Conservation (phyloP, 352 stramenopile genomes). For the Phytophthora ramorum region DNA sequence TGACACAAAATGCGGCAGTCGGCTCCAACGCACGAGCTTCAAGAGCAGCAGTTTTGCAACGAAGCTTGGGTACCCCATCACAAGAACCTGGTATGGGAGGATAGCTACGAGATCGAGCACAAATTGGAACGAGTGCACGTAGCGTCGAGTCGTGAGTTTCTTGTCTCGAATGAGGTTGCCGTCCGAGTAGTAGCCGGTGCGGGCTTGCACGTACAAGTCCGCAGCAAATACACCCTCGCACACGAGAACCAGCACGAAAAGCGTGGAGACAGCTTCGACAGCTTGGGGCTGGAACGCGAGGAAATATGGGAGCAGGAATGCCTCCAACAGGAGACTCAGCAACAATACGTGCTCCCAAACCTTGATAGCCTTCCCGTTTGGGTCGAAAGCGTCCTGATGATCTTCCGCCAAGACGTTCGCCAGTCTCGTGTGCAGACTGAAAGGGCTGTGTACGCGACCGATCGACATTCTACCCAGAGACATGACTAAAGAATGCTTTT, state of each 20-base stretch:
- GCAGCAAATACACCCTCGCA: conserved; percentile 64
- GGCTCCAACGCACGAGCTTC: conserved; percentile 49
- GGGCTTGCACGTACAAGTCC: conserved; percentile 64
- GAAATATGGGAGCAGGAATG: conserved; percentile 65
- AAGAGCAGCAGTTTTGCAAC: conserved; percentile 33
- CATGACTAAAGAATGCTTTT: conserved; percentile 1
- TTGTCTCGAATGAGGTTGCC: conserved; percentile 63
- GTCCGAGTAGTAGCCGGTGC: conserved; percentile 68
- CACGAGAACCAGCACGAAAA: conserved; percentile 33
- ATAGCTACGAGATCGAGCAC: conserved; percentile 61
- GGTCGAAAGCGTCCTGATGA: conserved; percentile 54
- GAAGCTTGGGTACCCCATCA: conserved; percentile 36
- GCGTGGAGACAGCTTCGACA: conserved; percentile 12
- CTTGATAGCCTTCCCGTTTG: conserved; percentile 46
- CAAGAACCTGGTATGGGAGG: conserved; percentile 21
- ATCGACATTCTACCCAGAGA: conserved; percentile 12
- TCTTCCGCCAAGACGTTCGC: conserved; percentile 23
- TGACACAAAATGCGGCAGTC: conserved; percentile 49
- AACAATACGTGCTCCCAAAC: conserved; percentile 69
- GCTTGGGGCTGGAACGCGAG: conserved; percentile 46
- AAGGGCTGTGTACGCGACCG: conserved; percentile 5
- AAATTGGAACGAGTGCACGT: conserved; percentile 62
- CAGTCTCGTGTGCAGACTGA: conserved; percentile 13
- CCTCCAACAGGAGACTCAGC: conserved; percentile 53
- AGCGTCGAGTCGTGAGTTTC: conserved; percentile 55